Base-by-base conservation (phyloP, 176 grass and related monocot genomes). In the Microstegium vimineum region DNA sequence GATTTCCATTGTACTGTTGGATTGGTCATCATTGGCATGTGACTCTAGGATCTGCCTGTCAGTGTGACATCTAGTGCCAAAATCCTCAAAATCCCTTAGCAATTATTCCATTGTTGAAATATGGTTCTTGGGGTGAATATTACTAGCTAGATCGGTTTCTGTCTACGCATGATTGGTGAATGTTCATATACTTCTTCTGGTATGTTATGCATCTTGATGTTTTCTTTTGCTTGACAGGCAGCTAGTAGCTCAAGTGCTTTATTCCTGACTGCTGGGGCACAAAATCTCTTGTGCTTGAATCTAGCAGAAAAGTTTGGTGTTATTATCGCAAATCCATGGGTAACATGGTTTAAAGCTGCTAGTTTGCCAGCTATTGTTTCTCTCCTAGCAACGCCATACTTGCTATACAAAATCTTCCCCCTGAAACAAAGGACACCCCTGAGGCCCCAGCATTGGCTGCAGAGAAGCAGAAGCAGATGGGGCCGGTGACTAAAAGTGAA, bases 261-360 rank as follows among this genome's bases (percentile, higher is more conserved):
- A 78, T 95, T 90, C 82, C 65, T 95, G 73, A 95, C 93, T 66
- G 90, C 90, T 68, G 93, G 85, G 60, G 93, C 93, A 73, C 93
- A 95, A 63, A 94, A 94, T 59, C 87, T 94, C 25, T 75, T 94
- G 59, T 94, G 93, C 77, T 84, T 94, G 77, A 92, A 89, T 38
- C 74, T 94, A 80, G 93, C 93, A 23, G 85, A 94, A 43, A 84
- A 94, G 36, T 65, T 94, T 77, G 93, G 59, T 62, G 59, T 62
- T 14, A 28, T 27, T 12, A 62, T 62, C 9, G 4, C 25, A 62
- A 28, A 5, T 28, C 59, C 59, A 14, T 62, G 59, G 59, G 25
- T 62, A 62, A 14, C 59, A 27, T 62, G 59, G 59, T 62, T 62
- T 13, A 62, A 62, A 14, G 59, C 25, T 62, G 59, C 59, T 62